Base-by-base conservation (phyloP, 78 protist genomes). In the Anaeramoeba flamelloides region DNA sequence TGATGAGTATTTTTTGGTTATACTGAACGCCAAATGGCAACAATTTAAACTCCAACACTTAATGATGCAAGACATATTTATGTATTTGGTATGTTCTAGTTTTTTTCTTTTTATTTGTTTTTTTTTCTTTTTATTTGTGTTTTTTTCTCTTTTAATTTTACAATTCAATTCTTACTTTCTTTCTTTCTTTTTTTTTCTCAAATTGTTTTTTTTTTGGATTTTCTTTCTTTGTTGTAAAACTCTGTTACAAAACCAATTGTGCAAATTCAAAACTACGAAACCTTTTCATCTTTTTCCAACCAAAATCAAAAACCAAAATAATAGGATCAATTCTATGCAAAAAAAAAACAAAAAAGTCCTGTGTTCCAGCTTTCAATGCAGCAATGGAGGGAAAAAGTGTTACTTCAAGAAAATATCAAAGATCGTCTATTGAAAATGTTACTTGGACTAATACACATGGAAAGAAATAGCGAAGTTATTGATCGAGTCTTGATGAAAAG, bases 21-120 rank as follows among this genome's bases (percentile, higher is more conserved):
- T 30, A 64, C 40, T 92, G 34, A 82, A 86, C 39, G 39, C 34
- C 39, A 38, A 41, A 37, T 92, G 95, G 95, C 69, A 36, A 4
- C 86, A 89, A 32, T 91, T 90, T 85, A 85, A 85, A 79, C 79
- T 87, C 2, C 76, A 90, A 32, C 86, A 88, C 90, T 30, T 81
- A 22, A 92, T 92, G 95, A 89, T 92, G 38, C 84, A 91, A 4
- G 95, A 92, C 78, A 92, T 92, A 22, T 88, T 92, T 41, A 89
- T 92, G 95, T 92, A 92, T 84, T 86, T 92, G 92, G 85, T 85
- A 36, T 1, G 82, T 53, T 26, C 17, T 53, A 53, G 8, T 53
- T 26, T 53, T 53, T 26, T 53, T 53, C 17, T 26, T 53, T 53
- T 53, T 53, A 26, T 26, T 53, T 53, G 8, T 53, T 53, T 53